phyloP scores from a whole-genome alignment of 352 stramenopile genomes.

The Phytopythium aichiense region DNA sequence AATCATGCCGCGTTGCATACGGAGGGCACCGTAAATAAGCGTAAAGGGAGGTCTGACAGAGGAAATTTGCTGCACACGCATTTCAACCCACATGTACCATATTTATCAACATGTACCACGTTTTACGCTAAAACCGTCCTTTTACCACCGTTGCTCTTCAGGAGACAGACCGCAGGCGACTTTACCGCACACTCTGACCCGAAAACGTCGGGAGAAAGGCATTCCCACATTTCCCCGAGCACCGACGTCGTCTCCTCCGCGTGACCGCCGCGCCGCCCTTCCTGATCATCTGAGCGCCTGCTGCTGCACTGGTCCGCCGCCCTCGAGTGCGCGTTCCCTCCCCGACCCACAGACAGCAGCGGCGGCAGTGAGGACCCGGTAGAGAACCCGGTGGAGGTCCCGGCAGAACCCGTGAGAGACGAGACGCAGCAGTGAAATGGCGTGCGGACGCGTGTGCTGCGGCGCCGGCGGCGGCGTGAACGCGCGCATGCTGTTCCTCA shows the following conservation, averaged over 20 bases:
- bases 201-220: neutral
- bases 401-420: no score
- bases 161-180: conserved; percentile 7
- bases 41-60: neutral
- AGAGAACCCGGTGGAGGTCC: neutral
- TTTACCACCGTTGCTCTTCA: neutral
- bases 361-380: neutral
- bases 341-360: neutral
- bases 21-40: neutral
- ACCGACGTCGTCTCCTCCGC: neutral
- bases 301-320: neutral
- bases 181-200: conserved; percentile 5
- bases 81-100: neutral
- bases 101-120: neutral
- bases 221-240: neutral
- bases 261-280: no score
- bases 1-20: neutral
- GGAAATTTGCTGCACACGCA: no score
- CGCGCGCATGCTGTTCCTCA: conserved; percentile 73
- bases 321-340: neutral
- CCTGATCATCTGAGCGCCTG: neutral
- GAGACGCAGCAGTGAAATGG: conserved; percentile 10
- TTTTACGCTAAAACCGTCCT: neutral
- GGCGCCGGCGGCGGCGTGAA: conserved; percentile 41
- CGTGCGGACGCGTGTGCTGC: conserved; percentile 44